Conservation (phyloP, 2,329 filamentous ascomycete genomes). For the Cytospora paraplurivora region DNA sequence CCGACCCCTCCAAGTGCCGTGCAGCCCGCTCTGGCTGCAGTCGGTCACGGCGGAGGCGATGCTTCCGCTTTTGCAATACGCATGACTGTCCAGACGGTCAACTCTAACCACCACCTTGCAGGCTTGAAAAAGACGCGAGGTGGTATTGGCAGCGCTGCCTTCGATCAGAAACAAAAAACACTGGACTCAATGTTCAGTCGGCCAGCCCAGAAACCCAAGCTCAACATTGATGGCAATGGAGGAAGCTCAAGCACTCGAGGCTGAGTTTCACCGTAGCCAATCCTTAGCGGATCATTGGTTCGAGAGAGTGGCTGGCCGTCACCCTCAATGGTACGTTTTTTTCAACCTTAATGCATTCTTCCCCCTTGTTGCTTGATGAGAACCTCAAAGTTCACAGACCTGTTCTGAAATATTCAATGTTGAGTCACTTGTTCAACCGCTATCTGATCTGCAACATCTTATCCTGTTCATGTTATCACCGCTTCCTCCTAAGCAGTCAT, state of each 20-base stretch:
- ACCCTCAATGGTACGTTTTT: constrained; percentile 43
- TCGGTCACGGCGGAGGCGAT: neutral
- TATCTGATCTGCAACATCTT: constrained; percentile 61
- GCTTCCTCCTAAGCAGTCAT: constrained; percentile 21
- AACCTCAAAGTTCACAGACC: constrained; percentile 74
- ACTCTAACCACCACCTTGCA: constrained; percentile 70
- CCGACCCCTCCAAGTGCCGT: neutral
- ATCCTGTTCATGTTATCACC: constrained; percentile 22
- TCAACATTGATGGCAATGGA: neutral
- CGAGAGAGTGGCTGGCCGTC: neutral
- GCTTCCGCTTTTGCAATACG: constrained; percentile 15
- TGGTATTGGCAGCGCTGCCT: constrained; percentile 76
- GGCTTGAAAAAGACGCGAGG: constrained; percentile 78
- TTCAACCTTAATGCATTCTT: constrained; percentile 22
- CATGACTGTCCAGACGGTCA: constrained; percentile 60
- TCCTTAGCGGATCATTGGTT: neutral
- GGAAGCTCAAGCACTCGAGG: neutral
- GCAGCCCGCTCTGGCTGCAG: neutral
- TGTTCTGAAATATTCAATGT: constrained; percentile 74
- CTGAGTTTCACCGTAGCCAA: neutral
- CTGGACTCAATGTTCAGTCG: constrained; percentile 73
- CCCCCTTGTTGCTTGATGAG: constrained; percentile 66
- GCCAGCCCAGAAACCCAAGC: constrained; percentile 36
- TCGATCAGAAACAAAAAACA: constrained; percentile 74
- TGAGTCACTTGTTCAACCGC: constrained; percentile 78